Percentiles rank a stretch among this genome's conserved stretches.
Evolutionary conservation across 352 stramenopile species (phyloP).

Genomic region (Phytophthora brassicae): DNA sequence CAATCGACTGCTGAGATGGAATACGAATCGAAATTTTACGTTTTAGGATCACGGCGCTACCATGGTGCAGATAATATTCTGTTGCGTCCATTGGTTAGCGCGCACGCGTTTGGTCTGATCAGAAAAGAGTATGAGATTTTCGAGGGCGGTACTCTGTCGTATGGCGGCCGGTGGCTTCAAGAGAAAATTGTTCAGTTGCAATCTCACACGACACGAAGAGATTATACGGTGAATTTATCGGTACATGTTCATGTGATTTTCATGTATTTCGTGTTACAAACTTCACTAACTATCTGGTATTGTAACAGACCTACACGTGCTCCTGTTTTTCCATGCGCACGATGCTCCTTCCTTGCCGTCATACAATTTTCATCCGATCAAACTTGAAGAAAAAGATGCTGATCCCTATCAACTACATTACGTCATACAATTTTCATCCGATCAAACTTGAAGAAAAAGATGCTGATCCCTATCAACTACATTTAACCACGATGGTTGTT

Average conservation of each 20-base stretch:
- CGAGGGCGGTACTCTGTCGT: background rate
- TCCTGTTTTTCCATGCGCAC: background rate
- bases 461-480: constrained; percentile 3
- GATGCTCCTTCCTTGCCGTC: too few relatives aligned
- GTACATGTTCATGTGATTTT: background rate
- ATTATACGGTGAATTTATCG: too few relatives aligned
- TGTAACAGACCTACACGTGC: too few relatives aligned
- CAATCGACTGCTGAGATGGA: constrained; percentile 4
- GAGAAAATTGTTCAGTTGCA: too few relatives aligned
- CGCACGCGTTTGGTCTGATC: background rate
- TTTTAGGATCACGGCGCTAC: constrained; percentile 3
- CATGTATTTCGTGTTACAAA: background rate
- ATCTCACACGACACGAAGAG: too few relatives aligned
- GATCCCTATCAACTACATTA: constrained; percentile 9
- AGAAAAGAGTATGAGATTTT: constrained; percentile 3
- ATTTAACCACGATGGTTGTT: constrained; percentile 1
- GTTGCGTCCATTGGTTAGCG: background rate
- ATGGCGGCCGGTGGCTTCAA: constrained; percentile 2
- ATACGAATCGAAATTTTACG: background rate
- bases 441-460: constrained; percentile 2
- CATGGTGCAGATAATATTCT: background rate
- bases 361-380: constrained; percentile 6
- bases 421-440: too few relatives aligned
- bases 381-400: background rate
- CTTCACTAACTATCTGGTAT: background rate